Percentiles rank a stretch among this genome's conserved stretches.
Evolutionary conservation across 768 basidiomycete species (phyloP).

Genomic region (Tremella yokohamensis): DNA sequence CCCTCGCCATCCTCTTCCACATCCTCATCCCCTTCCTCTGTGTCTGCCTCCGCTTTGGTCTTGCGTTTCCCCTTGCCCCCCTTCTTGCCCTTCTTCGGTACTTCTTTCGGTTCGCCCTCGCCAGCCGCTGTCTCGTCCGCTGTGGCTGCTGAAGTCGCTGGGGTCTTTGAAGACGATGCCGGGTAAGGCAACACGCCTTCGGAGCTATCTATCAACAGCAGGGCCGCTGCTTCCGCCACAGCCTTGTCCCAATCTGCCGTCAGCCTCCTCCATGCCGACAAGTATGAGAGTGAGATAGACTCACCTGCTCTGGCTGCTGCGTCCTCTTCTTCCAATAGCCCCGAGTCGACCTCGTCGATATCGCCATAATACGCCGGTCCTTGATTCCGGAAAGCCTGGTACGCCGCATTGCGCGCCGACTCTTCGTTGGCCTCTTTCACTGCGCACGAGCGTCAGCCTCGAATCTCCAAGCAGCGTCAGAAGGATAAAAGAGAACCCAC

Average conservation of each 20-base stretch:
- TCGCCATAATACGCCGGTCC: constrained; percentile 89
- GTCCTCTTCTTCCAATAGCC: constrained; percentile 68
- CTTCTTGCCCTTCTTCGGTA: constrained; percentile 8
- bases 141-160: not conserved
- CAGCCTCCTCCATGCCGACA: not conserved
- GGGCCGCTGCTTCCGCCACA: constrained; percentile 19
- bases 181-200: constrained; percentile 17
- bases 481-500: constrained; percentile 53
- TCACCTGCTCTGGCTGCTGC: constrained; percentile 64
- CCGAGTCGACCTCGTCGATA: constrained; percentile 69
- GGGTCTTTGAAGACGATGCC: constrained; percentile 42
- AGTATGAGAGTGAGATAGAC: constrained; percentile 1
- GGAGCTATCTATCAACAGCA: not conserved
- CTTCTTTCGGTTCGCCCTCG: constrained; percentile 1
- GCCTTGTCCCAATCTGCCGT: constrained; percentile 34
- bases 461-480: not conserved
- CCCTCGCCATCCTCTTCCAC: constrained; percentile 9
- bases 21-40: constrained; percentile 54
- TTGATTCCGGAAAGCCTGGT: constrained; percentile 84
- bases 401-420: constrained; percentile 67
- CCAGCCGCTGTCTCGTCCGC: constrained; percentile 4
- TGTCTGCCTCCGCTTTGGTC: constrained; percentile 17
- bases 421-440: constrained; percentile 76
- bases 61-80: constrained; percentile 1
- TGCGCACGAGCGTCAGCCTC: constrained; percentile 10